These are phyloP conservation scores for Globisporangium ultimum DNA, from an alignment of 352 stramenopile species.

Conservation along the genomic window DNA sequence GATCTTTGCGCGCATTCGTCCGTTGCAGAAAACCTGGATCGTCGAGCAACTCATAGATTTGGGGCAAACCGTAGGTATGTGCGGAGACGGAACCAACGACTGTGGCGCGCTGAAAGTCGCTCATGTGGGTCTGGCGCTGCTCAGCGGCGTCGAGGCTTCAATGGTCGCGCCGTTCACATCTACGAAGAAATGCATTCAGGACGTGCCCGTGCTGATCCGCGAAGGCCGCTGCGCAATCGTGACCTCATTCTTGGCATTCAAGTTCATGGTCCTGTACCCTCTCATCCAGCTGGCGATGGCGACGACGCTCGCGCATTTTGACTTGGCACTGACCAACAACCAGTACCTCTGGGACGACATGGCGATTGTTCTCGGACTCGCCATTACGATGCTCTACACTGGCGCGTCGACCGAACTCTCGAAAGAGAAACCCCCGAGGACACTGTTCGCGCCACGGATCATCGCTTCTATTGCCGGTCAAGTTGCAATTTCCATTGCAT, in stretches of 20 bases:
- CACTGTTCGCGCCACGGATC: slow-evolving; percentile 61
- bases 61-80: slow-evolving; percentile 66
- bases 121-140: slow-evolving; percentile 88
- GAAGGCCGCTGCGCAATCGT: slow-evolving; percentile 89
- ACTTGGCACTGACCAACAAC: slow-evolving; percentile 44
- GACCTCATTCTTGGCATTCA: slow-evolving; percentile 87
- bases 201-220: slow-evolving; percentile 79
- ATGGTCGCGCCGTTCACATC: slow-evolving; percentile 90
- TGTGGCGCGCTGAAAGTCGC: slow-evolving; percentile 87
- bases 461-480: slow-evolving; percentile 55
- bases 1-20: slow-evolving; percentile 70
- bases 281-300: slow-evolving; percentile 81
- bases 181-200: slow-evolving; percentile 74
- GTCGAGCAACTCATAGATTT: slow-evolving; percentile 62
- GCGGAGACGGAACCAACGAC: slow-evolving; percentile 82
- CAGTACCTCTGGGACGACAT: slow-evolving; percentile 83
- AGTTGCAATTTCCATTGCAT: slow-evolving; percentile 43
- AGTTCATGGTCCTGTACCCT: slow-evolving; percentile 92
- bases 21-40: slow-evolving; percentile 79
- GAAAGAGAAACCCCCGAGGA: slow-evolving; percentile 42
- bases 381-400: slow-evolving; percentile 60
- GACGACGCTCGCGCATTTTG: slow-evolving; percentile 41
- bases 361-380: slow-evolving; percentile 64
- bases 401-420: slow-evolving; percentile 64
- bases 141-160: slow-evolving; percentile 75